Evolutionary conservation across 2,329 filamentous ascomycete genomes (phyloP).

Genomic region (Alternaria rosae): DNA sequence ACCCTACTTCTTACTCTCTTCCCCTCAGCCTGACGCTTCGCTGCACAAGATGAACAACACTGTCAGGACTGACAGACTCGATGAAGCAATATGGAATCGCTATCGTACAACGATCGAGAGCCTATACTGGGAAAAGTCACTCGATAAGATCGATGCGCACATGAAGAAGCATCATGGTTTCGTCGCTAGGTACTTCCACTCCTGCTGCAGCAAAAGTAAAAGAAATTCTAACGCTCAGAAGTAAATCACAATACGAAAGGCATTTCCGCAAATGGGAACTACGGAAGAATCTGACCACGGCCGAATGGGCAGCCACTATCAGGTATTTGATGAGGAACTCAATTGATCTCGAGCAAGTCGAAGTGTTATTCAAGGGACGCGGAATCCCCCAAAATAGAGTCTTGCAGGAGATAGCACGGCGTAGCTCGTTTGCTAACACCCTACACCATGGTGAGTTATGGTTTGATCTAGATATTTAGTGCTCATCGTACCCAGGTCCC

Average conservation of each 20-base stretch:
- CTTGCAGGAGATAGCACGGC: background rate
- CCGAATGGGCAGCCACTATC: background rate
- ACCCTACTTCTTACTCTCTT: background rate
- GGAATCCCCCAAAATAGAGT: background rate
- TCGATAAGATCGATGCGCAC: background rate
- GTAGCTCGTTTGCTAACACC: background rate
- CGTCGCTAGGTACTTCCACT: background rate
- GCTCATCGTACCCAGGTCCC: background rate
- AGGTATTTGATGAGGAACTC: background rate
- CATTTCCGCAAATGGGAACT: background rate
- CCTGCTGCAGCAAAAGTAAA: background rate
- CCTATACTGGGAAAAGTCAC: background rate
- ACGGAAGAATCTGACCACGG: background rate
- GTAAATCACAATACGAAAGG: background rate
- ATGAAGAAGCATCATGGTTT: background rate
- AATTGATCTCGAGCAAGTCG: background rate
- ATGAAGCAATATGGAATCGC: background rate
- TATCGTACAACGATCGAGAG: background rate
- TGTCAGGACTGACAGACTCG: background rate
- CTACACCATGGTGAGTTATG: background rate
- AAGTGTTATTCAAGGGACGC: background rate
- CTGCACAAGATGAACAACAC: background rate
- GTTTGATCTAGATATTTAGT: background rate
- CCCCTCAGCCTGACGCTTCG: background rate
- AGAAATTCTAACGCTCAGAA: background rate